Evolutionary conservation across 2,329 filamentous ascomycete genomes (phyloP), one percentile per base, ranked within the genome.

Genomic region (Xylariaceae sp.): DNA sequence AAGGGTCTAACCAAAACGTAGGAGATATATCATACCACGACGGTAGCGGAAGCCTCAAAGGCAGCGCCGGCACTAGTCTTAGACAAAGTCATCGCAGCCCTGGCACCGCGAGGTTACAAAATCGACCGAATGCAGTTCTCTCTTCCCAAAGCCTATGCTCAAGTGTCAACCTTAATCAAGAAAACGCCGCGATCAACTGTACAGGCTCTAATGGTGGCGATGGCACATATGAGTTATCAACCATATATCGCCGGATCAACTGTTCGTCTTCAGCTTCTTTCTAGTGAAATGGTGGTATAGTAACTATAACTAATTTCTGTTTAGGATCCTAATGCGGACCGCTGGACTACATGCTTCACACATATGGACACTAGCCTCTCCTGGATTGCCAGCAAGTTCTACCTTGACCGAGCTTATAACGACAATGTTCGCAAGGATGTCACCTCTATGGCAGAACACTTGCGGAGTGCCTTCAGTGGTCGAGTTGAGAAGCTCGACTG

Each of bases 401-500:
- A 21, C 18, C 5, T 57, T 14, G 54, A 57, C 14, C 19, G 29
- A 5, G 43, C 48, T 16, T 54, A 54, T 19, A 40, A 20, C 19
- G 43, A 46, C 10, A 44, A 57, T 43, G 41, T 43, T 2, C 54
- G 21, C 5, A 32, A 53, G 7, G 26, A 42, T 3, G 40, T 50
- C 32, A 26, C 14, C 20, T 29, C 40, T n/a, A 12, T 57, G 2
- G 44, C 44, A 29, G 21, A 49, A 12, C 41, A 45, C 9, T 16
- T 53, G 4, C 20, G 43, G 18, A 29, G 20, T 19, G 37, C 54
- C 14, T 57, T 53, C 10, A 40, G 26, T 32, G 44, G 82, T 54
- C 87, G 83, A 56, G 73, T 90, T 44, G 76, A 81, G 37, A 71
- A 75, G 2, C 82, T 84, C 0, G 73, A 78, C 16, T 90, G 88